These are phyloP conservation scores for Candida rishiriensis DNA, from an alignment of 805 yeast species.

Conservation along the genomic window DNA sequence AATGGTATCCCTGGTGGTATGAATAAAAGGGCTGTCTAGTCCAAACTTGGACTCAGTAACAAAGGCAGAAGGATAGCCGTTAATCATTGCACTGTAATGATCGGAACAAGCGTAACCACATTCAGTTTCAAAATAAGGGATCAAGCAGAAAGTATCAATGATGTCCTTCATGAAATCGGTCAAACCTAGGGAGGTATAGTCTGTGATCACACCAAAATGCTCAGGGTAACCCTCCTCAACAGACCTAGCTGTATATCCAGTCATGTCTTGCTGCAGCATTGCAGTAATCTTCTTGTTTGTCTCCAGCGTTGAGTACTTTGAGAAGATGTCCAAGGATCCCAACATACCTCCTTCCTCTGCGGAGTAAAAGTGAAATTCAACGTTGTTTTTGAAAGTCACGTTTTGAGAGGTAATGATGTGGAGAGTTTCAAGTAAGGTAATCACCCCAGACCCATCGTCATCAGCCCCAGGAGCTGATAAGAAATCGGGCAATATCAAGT, in stretches of 20 bases:
- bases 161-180: conserved; percentile 59
- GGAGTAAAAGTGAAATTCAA: conserved; percentile 89
- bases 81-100: conserved; percentile 78
- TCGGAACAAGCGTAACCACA: conserved; percentile 96
- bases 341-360: conserved; percentile 92
- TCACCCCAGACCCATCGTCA: conserved; percentile 87
- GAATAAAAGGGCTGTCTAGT: conserved; percentile 65
- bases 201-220: conserved; percentile 76
- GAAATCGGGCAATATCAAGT: conserved; percentile 64
- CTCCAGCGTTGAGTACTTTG: conserved; percentile 36
- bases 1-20: conserved; percentile 72
- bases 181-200: conserved; percentile 53
- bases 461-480: conserved; percentile 91
- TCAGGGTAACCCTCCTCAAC: conserved; percentile 48
- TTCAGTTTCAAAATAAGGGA: conserved; percentile 66
- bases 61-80: conserved; percentile 82
- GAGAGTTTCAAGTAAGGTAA: conserved; percentile 69
- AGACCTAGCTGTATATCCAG: conserved; percentile 64
- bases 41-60: conserved; percentile 74
- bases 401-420: conserved; percentile 19
- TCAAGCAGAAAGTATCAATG: conserved; percentile 56
- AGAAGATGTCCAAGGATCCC: conserved; percentile 78
- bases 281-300: conserved; percentile 57
- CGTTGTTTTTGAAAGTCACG: conserved; percentile 45
- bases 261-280: conserved; percentile 94